Base-by-base conservation (phyloP, 257 asterid species). In the Gentiana dahurica region DNA sequence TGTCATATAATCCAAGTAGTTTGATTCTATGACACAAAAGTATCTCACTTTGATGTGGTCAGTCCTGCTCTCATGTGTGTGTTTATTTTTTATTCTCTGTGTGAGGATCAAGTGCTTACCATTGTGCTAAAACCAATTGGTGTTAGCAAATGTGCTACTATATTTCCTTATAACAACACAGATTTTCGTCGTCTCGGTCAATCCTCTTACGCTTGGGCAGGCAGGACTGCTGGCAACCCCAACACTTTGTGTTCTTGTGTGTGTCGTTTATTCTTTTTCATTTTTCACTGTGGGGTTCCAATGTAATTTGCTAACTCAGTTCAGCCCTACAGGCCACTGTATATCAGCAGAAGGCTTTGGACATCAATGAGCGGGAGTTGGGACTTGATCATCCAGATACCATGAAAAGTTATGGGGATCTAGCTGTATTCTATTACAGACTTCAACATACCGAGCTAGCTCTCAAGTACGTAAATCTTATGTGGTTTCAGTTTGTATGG, bases 361-460 rank as follows among this genome's bases (percentile, higher is more conserved):
- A 88, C 61, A 88, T 88, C 66, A 88, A 88, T 68, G 96, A 88
- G 61, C 78, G 90, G 64, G 95, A 88, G 69, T 71, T 88, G 59
- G 96, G 96, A 54, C 94, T 88, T 68, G 96, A 88, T 75, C 96
- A 88, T 76, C 96, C 96, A 48, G 96, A 87, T 75, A 87, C 96
- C 64, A 87, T 87, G 96, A 87, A 87, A 71, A 85, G 96, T 71
- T 88, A 88, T 58, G 96, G 96, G 62, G 96, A 88, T 73, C 96
- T 88, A 70, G 96, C 96, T 67, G 96, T 88, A 58, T 88, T 88
- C 75, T 85, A 88, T 73, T 88, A 88, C 84, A 82, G 96, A 66
- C 88, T 88, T 65, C 96, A 88, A 49, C 96, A 88, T 75, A 88
- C 95, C 10, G 95, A 88, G 69, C 72, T 88, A 70, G 96, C 96